A percentile compares a stretch with the other conserved stretches of the same genome.
These are phyloP conservation scores for Pichia sp. DNA, from an alignment of 1,139 yeast species.

Conservation along the genomic window DNA sequence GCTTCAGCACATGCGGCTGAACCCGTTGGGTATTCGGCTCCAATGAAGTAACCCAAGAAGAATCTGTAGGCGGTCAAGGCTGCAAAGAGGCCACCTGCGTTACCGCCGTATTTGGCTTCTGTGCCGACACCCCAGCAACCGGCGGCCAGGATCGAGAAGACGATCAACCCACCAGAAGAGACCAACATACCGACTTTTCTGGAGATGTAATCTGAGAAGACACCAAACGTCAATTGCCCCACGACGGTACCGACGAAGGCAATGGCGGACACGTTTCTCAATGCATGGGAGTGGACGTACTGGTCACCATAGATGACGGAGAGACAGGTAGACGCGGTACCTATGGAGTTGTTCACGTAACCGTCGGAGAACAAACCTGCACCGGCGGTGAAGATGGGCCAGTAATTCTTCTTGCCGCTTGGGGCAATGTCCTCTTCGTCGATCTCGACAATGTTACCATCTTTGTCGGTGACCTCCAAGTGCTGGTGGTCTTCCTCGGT, in stretches of 20 bases:
- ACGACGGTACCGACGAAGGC: constrained; percentile 88
- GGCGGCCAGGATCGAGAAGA: constrained; percentile 73
- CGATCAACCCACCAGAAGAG: constrained; percentile 66
- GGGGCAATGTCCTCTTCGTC: constrained; percentile 28
- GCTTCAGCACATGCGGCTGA: constrained; percentile 95
- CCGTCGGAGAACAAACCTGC: constrained; percentile 92
- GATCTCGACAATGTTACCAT: constrained; percentile 21
- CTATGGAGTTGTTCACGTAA: constrained; percentile 77
- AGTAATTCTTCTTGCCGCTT: constrained; percentile 29
- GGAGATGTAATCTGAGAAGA: constrained; percentile 69
- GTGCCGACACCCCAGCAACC: constrained; percentile 80
- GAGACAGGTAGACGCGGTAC: constrained; percentile 70
- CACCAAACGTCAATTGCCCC: constrained; percentile 79
- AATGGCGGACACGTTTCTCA: constrained; percentile 77
- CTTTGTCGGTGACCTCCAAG: constrained; percentile 19
- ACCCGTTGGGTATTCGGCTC: constrained; percentile 91
- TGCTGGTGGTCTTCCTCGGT: constrained; percentile 20
- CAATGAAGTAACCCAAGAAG: constrained; percentile 78
- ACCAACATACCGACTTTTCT: constrained; percentile 78
- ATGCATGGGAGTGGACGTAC: constrained; percentile 60
- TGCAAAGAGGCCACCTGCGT: constrained; percentile 66
- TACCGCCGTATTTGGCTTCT: constrained; percentile 34
- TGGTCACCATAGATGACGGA: constrained; percentile 57
- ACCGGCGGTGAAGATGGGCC: constrained; percentile 86
- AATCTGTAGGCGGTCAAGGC: constrained; percentile 82